Conservation (phyloP, 306 rosid species). For the Cicer cuneatum region DNA sequence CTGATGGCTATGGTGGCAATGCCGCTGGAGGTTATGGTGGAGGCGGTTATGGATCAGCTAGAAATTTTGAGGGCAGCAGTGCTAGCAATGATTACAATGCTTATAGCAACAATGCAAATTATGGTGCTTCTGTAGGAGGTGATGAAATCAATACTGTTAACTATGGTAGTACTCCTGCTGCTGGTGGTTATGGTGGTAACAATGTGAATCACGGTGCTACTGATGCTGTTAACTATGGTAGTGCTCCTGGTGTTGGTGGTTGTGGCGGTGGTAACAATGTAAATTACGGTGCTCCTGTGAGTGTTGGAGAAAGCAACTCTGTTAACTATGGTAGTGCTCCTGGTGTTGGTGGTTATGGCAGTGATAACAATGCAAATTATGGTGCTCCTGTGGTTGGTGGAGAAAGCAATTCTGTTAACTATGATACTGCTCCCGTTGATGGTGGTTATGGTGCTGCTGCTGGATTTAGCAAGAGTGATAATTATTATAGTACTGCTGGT, state of each 20-base stretch:
- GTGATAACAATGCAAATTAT: slow-evolving; percentile 12
- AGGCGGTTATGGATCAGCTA: slow-evolving; percentile 40
- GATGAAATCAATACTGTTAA: neutral
- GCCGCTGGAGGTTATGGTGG: slow-evolving; percentile 23
- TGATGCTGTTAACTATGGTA: neutral
- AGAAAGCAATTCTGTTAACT: neutral
- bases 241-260: neutral
- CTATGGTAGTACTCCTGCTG: neutral
- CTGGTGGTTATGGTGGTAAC: slow-evolving; percentile 12
- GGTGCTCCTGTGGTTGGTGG: slow-evolving; percentile 38
- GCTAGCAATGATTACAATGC: neutral
- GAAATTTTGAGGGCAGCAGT: neutral
- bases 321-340: neutral
- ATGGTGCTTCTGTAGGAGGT: neutral
- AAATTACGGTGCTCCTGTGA: slow-evolving; percentile 5
- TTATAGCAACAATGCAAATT: slow-evolving; percentile 6
- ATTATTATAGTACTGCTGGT: slow-evolving; percentile 36
- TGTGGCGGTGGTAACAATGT: neutral
- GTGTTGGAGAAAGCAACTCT: slow-evolving; percentile 19
- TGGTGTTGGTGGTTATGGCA: neutral
- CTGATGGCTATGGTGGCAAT: slow-evolving; percentile 43
- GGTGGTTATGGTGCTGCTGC: slow-evolving; percentile 24
- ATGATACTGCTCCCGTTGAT: slow-evolving; percentile 9
- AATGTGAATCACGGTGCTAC: neutral
- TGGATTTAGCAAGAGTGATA: slow-evolving; percentile 24